phyloP scores from a whole-genome alignment of 345 rosid species.

The Acer saccharum region DNA sequence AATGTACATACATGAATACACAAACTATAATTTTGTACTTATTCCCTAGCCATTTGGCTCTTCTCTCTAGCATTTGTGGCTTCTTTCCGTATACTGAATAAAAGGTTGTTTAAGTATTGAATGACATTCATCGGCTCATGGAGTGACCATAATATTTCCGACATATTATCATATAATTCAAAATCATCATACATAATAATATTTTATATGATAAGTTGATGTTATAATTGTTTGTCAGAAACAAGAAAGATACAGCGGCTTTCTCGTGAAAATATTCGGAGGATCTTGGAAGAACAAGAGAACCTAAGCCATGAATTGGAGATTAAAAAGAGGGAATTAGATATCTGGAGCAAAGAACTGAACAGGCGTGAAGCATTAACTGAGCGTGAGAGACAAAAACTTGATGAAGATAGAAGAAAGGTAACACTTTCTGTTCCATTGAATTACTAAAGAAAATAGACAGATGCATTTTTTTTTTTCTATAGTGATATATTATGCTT shows the following conservation, averaged over 20 bases:
- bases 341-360: conserved; percentile 61
- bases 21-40: background rate
- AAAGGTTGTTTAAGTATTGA: background rate
- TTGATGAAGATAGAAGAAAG: conserved; percentile 84
- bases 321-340: conserved; percentile 51
- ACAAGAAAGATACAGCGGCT: conserved; percentile 73
- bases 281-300: conserved; percentile 70
- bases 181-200: background rate
- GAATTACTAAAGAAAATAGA: background rate
- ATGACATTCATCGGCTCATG: no score
- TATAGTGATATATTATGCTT: conserved; percentile 11
- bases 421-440: conserved; percentile 26
- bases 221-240: conserved; percentile 48
- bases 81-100: background rate
- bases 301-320: conserved; percentile 66
- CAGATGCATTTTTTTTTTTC: background rate
- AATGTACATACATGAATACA: background rate
- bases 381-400: conserved; percentile 80
- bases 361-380: conserved; percentile 79
- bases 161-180: background rate
- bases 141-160: background rate
- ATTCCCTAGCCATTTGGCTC: background rate
- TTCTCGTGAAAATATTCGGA: conserved; percentile 61
- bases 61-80: no score
- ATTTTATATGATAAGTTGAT: background rate